Percentiles rank a stretch among this genome's conserved stretches.
phyloP scores from a whole-genome alignment of 352 stramenopile species.

The Phytopythium boreale region DNA sequence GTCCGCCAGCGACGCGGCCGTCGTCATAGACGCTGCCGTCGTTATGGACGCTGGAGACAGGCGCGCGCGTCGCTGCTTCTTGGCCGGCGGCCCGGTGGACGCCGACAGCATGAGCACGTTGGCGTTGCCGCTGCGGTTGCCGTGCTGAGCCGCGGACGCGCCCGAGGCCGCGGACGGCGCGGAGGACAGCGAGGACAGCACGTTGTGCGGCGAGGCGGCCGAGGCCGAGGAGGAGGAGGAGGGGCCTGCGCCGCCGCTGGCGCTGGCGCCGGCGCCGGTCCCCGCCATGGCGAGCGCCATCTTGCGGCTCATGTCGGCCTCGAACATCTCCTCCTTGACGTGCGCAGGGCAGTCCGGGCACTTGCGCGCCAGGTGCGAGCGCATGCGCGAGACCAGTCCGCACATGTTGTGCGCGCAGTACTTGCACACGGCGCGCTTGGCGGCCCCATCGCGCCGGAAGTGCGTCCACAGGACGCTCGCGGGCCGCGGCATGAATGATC shows the following conservation, averaged over 20 bases:
- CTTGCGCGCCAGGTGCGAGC: slow-evolving; percentile 54
- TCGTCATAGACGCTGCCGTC: neutral
- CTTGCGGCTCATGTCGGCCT: slow-evolving; percentile 38
- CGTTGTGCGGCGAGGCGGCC: neutral
- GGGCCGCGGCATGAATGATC: slow-evolving; percentile 55
- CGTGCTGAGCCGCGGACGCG: neutral
- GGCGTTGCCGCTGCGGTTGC: neutral
- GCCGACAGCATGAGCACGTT: neutral
- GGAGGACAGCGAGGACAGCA: neutral
- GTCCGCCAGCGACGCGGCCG: slow-evolving; percentile 24
- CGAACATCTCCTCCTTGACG: slow-evolving; percentile 50
- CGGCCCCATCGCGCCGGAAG: slow-evolving; percentile 51
- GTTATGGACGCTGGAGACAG: slow-evolving; percentile 4
- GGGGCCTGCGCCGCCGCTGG: neutral
- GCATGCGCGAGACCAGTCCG: slow-evolving; percentile 65
- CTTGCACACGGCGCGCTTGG: slow-evolving; percentile 70
- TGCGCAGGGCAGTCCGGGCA: slow-evolving; percentile 43
- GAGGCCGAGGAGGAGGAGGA: neutral
- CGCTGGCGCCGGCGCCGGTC: neutral
- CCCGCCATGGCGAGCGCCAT: neutral
- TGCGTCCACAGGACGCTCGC: slow-evolving; percentile 54
- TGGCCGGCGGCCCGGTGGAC: slow-evolving; percentile 4
- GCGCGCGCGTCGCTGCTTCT: slow-evolving; percentile 26
- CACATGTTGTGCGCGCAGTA: slow-evolving; percentile 80
- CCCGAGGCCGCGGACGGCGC: neutral